Evolutionary conservation across 805 yeast species (phyloP), one percentile per base, ranked within the genome.

Genomic region (Saccharomycopsis amapae): DNA sequence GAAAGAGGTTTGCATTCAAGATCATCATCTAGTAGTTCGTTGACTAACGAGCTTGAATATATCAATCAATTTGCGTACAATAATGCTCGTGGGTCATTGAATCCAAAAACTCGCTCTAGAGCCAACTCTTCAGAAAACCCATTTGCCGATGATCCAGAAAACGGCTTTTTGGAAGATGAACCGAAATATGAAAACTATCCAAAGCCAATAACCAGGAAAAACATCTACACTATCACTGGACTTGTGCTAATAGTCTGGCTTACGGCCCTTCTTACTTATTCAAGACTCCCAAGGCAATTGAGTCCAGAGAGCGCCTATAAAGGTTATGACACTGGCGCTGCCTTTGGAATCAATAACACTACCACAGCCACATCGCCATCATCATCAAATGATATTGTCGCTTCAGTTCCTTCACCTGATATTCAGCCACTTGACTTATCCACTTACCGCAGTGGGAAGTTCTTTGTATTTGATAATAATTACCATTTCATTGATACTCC

Each of bases 401-500:
- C 5, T 23, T 18, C 41, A 4, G 9, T 32, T 18, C 42, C 37
- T 26, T 17, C 3, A 19, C 35, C 12, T 26, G 15, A 12, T 24
- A 13, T n/a, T 17, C 13, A 13, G 9, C 34, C 22, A 17, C 51
- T 65, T 54, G 51, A 58, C 10, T 39, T 66, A 18, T 46, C 52
- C 4, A 65, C 58, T 22, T 54, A 54, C 46, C 52, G 66, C 39
- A 43, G 42, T 48, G 70, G 68, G 0, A 23, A 44, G 5, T 65
- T 56, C 40, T 58, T 57, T 45, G 60, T 57, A 2, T 59, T 55
- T 48, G 54, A 55, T 2, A 53, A 53, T 20, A 44, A 47, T 25
- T 36, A 36, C 23, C 20, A 47, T 46, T 57, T 58, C 50, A 58
- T 60, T 3, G 53, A 48, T 10, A 63, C 60, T 4, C 58, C 63